Percentiles rank a stretch among this genome's conserved stretches.
These are phyloP conservation scores for Epichloe coenophiala DNA, from an alignment of 2,329 filamentous ascomycete genomes.

Conservation along the genomic window DNA sequence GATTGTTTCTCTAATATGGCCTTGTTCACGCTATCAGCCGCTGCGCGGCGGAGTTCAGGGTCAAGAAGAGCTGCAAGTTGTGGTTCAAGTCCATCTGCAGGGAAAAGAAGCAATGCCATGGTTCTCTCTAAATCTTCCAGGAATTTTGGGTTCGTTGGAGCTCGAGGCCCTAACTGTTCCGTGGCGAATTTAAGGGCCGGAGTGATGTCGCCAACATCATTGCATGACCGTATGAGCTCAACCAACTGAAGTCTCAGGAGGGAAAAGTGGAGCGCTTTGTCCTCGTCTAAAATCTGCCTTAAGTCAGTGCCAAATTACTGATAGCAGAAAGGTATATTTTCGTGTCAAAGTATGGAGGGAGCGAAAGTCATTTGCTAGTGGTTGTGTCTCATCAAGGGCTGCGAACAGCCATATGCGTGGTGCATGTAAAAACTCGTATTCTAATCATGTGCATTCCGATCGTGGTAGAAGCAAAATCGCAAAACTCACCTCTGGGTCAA, in stretches of 20 bases:
- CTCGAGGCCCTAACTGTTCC: constrained; percentile 73
- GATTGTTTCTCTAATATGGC: constrained; percentile 67
- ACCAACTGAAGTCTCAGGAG: constrained; percentile 83
- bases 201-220: constrained; percentile 54
- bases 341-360: constrained; percentile 3
- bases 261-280: constrained; percentile 76
- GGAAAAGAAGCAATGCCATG: constrained; percentile 84
- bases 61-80: constrained; percentile 66
- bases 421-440: constrained; percentile 85
- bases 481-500: constrained; percentile 72
- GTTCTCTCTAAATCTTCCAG: constrained; percentile 80
- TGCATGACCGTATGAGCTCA: constrained; percentile 76
- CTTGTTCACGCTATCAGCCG: constrained; percentile 83
- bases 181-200: constrained; percentile 80
- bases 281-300: constrained; percentile 70
- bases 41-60: constrained; percentile 63
- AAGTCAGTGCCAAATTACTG: constrained; percentile 4
- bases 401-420: constrained; percentile 85
- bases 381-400: constrained; percentile 84
- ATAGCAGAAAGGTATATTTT: background rate
- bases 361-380: constrained; percentile 33
- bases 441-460: constrained; percentile 60
- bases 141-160: constrained; percentile 68
- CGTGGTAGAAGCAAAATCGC: background rate
- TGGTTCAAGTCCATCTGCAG: constrained; percentile 63